phyloP scores from a whole-genome alignment of 2,329 filamentous ascomycete genomes.

The Diaporthe longicolla region DNA sequence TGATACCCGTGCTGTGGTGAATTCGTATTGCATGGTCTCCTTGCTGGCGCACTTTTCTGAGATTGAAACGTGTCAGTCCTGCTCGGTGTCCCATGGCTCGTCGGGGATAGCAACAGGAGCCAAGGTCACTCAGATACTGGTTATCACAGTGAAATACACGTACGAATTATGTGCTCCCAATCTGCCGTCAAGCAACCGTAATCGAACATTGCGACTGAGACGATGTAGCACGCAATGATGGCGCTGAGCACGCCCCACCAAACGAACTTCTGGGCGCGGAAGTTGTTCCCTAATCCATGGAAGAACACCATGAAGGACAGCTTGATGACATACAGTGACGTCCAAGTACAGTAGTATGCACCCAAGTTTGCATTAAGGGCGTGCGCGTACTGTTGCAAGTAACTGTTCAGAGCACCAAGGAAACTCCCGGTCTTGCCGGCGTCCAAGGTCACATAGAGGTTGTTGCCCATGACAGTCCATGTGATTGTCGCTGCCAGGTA shows the following conservation, averaged over 20 bases:
- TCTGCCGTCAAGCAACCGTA: neutral
- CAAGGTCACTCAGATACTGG: too few relatives aligned
- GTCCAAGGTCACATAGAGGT: neutral
- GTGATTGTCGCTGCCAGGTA: neutral
- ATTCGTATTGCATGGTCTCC: neutral
- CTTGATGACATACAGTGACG: neutral
- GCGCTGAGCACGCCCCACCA: conserved; percentile 4
- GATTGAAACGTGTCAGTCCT: neutral
- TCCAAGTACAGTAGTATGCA: conserved; percentile 8
- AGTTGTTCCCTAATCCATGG: neutral
- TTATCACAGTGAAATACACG: neutral
- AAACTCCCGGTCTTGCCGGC: neutral
- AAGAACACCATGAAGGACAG: conserved; percentile 18
- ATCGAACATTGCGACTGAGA: conserved; percentile 7
- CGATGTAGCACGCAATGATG: neutral
- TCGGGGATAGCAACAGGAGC: neutral
- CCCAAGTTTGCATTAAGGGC: neutral
- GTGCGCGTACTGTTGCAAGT: conserved; percentile 3
- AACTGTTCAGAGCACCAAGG: neutral
- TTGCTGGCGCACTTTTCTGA: neutral
- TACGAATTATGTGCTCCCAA: neutral
- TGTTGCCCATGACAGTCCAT: neutral
- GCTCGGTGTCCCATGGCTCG: neutral
- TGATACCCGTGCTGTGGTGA: neutral
- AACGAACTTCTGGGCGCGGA: neutral